These are phyloP conservation scores for Aspergillus sp. DNA, from an alignment of 2,329 filamentous ascomycete species.

Conservation along the genomic window DNA sequence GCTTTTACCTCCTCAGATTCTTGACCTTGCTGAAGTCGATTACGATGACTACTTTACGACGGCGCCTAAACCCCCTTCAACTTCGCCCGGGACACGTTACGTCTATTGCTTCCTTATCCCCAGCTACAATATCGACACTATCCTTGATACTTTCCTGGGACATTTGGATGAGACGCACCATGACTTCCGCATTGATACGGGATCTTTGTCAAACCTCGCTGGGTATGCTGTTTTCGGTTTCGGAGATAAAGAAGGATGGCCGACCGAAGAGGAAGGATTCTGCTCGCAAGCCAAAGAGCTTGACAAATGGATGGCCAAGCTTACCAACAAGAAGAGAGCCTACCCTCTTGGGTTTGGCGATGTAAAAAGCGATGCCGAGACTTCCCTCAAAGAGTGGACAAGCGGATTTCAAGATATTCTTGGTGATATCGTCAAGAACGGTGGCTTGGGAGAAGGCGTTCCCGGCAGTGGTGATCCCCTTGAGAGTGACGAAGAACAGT, in stretches of 20 bases:
- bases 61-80: slow-evolving; percentile 62
- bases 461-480: slow-evolving; percentile 77
- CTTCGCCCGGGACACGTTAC: slow-evolving; percentile 53
- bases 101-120: slow-evolving; percentile 86
- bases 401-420: slow-evolving; percentile 72
- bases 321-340: slow-evolving; percentile 81
- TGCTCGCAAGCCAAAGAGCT: slow-evolving; percentile 89
- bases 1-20: slow-evolving; percentile 61
- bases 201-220: slow-evolving; percentile 70
- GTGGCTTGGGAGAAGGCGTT: slow-evolving; percentile 64
- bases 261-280: slow-evolving; percentile 84
- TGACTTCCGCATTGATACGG: slow-evolving; percentile 93
- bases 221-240: slow-evolving; percentile 95
- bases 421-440: slow-evolving; percentile 54
- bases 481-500: slow-evolving; percentile 78
- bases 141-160: slow-evolving; percentile 81
- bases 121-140: slow-evolving; percentile 92
- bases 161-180: slow-evolving; percentile 91
- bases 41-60: slow-evolving; percentile 90
- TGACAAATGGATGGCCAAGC: slow-evolving; percentile 95
- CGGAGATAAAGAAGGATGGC: slow-evolving; percentile 89
- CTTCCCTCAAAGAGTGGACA: slow-evolving; percentile 74
- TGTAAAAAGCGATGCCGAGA: slow-evolving; percentile 69
- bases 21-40: slow-evolving; percentile 82
- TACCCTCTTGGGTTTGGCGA: slow-evolving; percentile 89